These are phyloP conservation scores for Entomortierella parvispora DNA, from an alignment of 192 early-diverging fungal species.

Conservation along the genomic window DNA sequence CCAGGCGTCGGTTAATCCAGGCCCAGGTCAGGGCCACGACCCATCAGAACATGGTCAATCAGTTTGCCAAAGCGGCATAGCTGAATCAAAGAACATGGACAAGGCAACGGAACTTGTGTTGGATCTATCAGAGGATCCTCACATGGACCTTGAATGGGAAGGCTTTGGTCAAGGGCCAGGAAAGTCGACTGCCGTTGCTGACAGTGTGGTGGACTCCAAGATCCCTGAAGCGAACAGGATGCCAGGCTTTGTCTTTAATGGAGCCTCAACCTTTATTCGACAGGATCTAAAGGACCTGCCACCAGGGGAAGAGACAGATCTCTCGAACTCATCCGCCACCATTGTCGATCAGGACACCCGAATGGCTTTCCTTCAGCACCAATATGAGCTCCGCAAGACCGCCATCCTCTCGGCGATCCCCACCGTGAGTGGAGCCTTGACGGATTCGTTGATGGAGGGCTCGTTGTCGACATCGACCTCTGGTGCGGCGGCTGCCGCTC, in stretches of 20 bases:
- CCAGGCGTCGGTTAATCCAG: constrained; percentile 33
- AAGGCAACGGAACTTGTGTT: not conserved
- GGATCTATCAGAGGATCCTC: constrained; percentile 30
- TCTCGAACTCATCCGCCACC: not conserved
- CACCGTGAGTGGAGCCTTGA: constrained; percentile 1
- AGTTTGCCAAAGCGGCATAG: constrained; percentile 27
- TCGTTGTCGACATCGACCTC: not conserved
- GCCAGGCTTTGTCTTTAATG: not conserved
- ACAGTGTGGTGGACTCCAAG: constrained; percentile 6
- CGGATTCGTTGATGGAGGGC: constrained; percentile 9
- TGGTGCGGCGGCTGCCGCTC: too few relatives aligned
- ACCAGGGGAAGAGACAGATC: not conserved
- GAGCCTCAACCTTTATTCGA: constrained; percentile 10
- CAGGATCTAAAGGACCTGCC: constrained; percentile 6
- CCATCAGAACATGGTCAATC: constrained; percentile 17
- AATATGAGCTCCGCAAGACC: constrained; percentile 6
- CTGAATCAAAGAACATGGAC: not conserved
- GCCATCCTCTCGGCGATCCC: constrained; percentile 28
- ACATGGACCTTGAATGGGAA: constrained; percentile 36
- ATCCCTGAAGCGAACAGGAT: constrained; percentile 13
- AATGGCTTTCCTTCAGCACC: constrained; percentile 5
- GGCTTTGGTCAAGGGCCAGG: constrained; percentile 47
- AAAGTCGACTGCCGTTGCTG: not conserved
- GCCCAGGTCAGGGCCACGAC: constrained; percentile 21
- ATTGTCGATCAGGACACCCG: constrained; percentile 5